These are phyloP conservation scores for Plantago elongata DNA, from an alignment of 257 asterid species.

Conservation along the genomic window DNA sequence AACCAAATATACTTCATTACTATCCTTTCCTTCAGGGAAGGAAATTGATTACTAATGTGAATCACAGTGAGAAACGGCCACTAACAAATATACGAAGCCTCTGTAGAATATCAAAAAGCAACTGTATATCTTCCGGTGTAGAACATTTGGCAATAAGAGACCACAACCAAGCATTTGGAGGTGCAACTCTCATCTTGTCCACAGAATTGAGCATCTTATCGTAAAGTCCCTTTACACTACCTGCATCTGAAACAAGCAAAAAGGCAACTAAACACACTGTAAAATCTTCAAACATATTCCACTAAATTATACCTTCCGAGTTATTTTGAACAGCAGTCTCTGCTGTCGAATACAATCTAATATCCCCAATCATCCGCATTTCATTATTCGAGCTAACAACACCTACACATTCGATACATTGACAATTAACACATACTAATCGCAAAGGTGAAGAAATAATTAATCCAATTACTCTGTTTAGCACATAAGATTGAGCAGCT, in stretches of 20 bases:
- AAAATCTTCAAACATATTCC: constrained; percentile 2
- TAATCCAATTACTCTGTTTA: no score
- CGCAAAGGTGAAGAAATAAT: no score
- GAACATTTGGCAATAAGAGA: constrained; percentile 64
- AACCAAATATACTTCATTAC: not conserved
- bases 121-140: constrained; percentile 59
- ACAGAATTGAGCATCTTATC: constrained; percentile 60
- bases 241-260: constrained; percentile 43
- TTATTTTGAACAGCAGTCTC: constrained; percentile 29
- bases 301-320: constrained; percentile 38
- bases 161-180: constrained; percentile 90
- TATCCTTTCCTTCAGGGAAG: not conserved
- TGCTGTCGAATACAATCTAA: constrained; percentile 47
- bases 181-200: constrained; percentile 60
- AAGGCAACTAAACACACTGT: constrained; percentile 4
- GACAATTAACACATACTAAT: not conserved
- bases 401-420: constrained; percentile 32
- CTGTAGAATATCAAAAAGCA: constrained; percentile 60
- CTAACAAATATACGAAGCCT: constrained; percentile 77
- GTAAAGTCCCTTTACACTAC: constrained; percentile 57
- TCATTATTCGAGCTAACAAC: constrained; percentile 19
- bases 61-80: constrained; percentile 19
- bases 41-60: not conserved
- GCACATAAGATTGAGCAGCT: no score
- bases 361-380: constrained; percentile 22